Evolutionary conservation across 495 filamentous ascomycete species (phyloP).

Genomic region (Penicillium subrubescens): DNA sequence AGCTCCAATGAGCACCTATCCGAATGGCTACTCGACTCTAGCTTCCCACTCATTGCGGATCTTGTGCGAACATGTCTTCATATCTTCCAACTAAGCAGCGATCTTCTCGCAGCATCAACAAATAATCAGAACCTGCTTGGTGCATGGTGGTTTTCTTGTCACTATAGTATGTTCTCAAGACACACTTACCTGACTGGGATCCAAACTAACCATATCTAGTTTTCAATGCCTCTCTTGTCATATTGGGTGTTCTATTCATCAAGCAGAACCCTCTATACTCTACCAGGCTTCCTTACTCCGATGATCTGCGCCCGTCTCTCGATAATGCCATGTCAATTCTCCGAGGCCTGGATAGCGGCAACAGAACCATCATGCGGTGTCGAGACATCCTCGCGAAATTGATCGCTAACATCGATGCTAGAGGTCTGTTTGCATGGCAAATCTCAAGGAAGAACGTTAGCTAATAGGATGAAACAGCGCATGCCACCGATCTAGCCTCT

Average conservation of each 20-base stretch:
- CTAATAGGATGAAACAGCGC: background rate
- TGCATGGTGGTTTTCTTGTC: background rate
- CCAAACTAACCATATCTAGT: background rate
- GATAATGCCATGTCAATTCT: background rate
- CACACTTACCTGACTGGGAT: background rate
- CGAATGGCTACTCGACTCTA: background rate
- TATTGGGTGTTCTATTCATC: background rate
- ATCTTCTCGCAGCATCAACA: background rate
- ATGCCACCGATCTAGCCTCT: background rate
- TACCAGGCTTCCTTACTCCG: background rate
- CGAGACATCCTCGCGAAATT: background rate
- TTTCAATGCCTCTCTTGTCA: background rate
- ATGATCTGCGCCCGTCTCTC: background rate
- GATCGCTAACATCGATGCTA: background rate
- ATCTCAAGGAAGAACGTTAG: background rate
- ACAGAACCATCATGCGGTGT: background rate
- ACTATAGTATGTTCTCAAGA: background rate
- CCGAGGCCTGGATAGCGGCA: background rate
- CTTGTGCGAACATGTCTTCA: background rate
- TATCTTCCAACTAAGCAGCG: background rate
- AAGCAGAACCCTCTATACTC: background rate
- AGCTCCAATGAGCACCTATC: background rate
- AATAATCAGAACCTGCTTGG: background rate
- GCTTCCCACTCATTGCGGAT: background rate
- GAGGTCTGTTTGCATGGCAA: background rate